Evolutionary conservation across 2,329 filamentous ascomycete genomes (phyloP).

Genomic region (Acrodontium crateriforme): DNA sequence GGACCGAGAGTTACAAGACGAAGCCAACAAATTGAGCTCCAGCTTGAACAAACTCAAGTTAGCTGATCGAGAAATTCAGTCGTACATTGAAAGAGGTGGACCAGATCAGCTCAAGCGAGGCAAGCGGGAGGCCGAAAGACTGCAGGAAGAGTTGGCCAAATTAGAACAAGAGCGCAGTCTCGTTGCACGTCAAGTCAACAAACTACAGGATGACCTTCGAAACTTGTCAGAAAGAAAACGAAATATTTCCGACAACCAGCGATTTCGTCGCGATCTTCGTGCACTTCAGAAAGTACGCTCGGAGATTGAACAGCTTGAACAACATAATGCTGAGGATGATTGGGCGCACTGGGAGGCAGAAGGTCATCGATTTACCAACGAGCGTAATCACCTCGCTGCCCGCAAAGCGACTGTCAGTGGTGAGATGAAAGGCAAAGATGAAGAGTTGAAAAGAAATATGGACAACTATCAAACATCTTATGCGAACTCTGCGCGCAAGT

Average conservation of each 20-base stretch:
- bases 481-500: conserved; percentile 64
- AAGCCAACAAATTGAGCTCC: conserved; percentile 56
- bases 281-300: conserved; percentile 51
- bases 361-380: conserved; percentile 51
- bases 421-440: conserved; percentile 70
- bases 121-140: conserved; percentile 50
- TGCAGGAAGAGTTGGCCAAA: conserved; percentile 52
- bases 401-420: conserved; percentile 63
- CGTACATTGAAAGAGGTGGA: conserved; percentile 65
- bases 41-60: conserved; percentile 65
- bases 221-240: conserved; percentile 73
- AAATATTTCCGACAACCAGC: conserved; percentile 78
- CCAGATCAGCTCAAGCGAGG: conserved; percentile 56
- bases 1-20: conserved; percentile 57
- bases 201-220: conserved; percentile 60
- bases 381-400: conserved; percentile 55
- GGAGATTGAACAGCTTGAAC: conserved; percentile 63
- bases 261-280: conserved; percentile 62
- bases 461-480: conserved; percentile 78
- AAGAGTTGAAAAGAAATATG: conserved; percentile 58
- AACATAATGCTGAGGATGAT: conserved; percentile 70
- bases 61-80: conserved; percentile 62
- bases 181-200: conserved; percentile 58
- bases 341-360: conserved; percentile 60
- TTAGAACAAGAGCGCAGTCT: conserved; percentile 55